Evolutionary conservation across 2,329 filamentous ascomycete species (phyloP), one percentile per base, ranked within the genome.

Genomic region (Exserohilum turcica): DNA sequence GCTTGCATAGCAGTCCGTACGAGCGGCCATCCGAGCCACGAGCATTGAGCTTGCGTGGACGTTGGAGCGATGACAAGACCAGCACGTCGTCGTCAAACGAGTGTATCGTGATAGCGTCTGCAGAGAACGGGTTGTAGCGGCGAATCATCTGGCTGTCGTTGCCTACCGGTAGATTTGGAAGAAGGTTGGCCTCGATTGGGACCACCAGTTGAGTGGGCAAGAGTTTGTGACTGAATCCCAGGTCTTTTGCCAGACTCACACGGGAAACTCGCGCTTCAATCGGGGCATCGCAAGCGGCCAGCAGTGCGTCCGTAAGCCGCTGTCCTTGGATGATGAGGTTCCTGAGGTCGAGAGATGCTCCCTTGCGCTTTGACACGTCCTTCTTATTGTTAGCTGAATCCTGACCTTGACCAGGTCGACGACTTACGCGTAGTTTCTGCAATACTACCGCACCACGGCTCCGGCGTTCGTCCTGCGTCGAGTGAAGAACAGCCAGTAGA

Each of bases 1-100:
- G 95, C 70, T 99, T 99, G 79, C 96, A 95, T 50, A 99, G 82
- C 6, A 99, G 84, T 60, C 91, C 90, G 73, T 99, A 99, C 15
- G 83, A 82, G 53, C 88, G 89, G 6, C 95, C 94, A 74, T 99
- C 92, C 0, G 90, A 93, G 0, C 93, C 94, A 48, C 90, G 85
- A 6, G 94, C 90, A 13, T 86, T 94, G 48, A 99, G 85, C 63
- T 93, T 94, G 44, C 93, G 86, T 10, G 95, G 94, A 63, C 94
- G 92, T 52, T 96, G 93, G 3, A 99, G 82, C 1, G 95, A 99
- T 51, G 89, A 91, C 16, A 99, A 80, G 3, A 99, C 90, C 19
- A 96, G 78, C 0, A 97, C 94, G 52, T 97, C 90, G 64, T 99
- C 93, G 33, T 88, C 76, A 73, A 99, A 95, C 13, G 80, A 81